A percentile compares a stretch with the other conserved stretches of the same genome.
Evolutionary conservation across 192 early-diverging fungal species (phyloP).

Genomic region (Rhizophagus prolifer): DNA sequence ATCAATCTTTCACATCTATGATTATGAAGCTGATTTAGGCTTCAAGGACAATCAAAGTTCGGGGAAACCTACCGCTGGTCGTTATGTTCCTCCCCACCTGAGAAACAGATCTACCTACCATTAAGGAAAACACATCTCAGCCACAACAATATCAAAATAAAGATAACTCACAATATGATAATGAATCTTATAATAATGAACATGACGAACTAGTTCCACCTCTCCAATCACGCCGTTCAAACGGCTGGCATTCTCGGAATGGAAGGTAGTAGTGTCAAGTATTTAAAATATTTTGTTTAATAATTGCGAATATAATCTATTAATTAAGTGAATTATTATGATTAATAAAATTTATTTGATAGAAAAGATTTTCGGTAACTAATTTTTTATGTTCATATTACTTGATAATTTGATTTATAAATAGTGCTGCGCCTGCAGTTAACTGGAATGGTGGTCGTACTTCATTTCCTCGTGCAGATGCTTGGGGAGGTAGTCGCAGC

Average conservation of each 20-base stretch:
- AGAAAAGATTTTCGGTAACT: background rate
- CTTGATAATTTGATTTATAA: background rate
- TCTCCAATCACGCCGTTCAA: slow-evolving; percentile 28
- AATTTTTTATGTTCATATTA: background rate
- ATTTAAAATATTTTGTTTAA: no score
- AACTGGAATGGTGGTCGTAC: slow-evolving; percentile 25
- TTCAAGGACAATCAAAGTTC: slow-evolving; percentile 49
- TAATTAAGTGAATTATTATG: background rate
- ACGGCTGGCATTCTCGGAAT: slow-evolving; percentile 15
- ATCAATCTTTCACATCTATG: slow-evolving; percentile 29
- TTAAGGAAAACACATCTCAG: background rate
- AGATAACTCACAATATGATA: slow-evolving; percentile 11
- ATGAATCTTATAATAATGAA: slow-evolving; percentile 21
- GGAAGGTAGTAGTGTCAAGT: slow-evolving; percentile 11
- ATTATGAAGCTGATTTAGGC: slow-evolving; percentile 58
- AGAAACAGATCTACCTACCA: slow-evolving; percentile 41
- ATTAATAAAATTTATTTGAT: background rate
- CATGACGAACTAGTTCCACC: slow-evolving; percentile 7
- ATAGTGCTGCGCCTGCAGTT: slow-evolving; percentile 24
- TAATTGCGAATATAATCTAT: background rate
- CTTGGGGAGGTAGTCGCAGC: slow-evolving; percentile 29
- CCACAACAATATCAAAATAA: background rate
- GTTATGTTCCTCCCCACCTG: slow-evolving; percentile 72
- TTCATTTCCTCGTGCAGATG: slow-evolving; percentile 20
- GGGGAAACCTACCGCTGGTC: slow-evolving; percentile 37